Evolutionary conservation across 2,329 filamentous ascomycete genomes (phyloP).

Genomic region (Shiraia sp.): DNA sequence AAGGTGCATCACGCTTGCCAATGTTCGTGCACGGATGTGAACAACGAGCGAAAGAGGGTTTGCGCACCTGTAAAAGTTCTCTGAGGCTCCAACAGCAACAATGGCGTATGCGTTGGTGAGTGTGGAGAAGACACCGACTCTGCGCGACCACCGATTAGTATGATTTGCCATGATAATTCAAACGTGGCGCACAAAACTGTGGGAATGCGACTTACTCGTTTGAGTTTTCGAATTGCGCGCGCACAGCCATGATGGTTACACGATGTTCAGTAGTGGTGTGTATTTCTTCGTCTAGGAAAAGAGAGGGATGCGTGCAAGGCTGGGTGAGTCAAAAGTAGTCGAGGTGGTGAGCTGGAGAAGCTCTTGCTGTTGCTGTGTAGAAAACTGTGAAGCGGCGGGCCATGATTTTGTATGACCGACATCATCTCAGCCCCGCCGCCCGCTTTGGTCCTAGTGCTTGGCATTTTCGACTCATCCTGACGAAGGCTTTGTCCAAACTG

Average conservation of each 20-base stretch:
- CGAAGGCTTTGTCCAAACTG: conserved; percentile 11
- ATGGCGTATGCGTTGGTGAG: conserved; percentile 97
- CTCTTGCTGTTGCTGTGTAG: conserved; percentile 18
- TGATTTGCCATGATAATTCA: conserved; percentile 6
- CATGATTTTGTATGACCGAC: conserved; percentile 29
- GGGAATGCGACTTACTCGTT: conserved; percentile 70
- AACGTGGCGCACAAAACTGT: neutral
- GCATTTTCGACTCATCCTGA: conserved; percentile 32
- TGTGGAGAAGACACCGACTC: conserved; percentile 94
- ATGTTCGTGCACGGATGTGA: neutral
- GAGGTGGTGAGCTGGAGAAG: conserved; percentile 12
- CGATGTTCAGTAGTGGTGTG: conserved; percentile 4
- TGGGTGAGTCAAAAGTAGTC: conserved; percentile 1
- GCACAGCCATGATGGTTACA: conserved; percentile 53
- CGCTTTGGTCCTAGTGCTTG: conserved; percentile 13
- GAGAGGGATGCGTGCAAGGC: neutral
- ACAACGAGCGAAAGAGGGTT: neutral
- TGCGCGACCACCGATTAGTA: conserved; percentile 46
- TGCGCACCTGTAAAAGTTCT: conserved; percentile 92
- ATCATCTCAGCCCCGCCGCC: conserved; percentile 28
- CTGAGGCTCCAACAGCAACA: conserved; percentile 89
- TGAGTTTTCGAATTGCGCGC: conserved; percentile 79
- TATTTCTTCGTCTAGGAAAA: neutral
- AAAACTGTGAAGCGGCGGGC: conserved; percentile 28
- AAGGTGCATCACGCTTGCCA: neutral